A percentile compares a stretch with the other conserved stretches of the same genome.
Conservation (phyloP, 169 alveolate genomes). For the Fabrea salina region DNA sequence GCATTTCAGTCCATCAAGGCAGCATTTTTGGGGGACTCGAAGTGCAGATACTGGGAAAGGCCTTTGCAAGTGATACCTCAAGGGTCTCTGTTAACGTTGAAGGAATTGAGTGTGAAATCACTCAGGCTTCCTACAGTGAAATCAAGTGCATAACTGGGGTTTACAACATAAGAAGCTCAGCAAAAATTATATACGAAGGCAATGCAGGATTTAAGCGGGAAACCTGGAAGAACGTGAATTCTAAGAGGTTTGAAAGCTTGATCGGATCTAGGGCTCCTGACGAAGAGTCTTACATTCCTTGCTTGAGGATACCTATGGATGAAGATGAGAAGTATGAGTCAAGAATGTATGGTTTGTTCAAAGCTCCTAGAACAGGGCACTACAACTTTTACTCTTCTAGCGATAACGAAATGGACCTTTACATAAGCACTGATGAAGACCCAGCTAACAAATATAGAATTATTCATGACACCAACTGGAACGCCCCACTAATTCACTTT, state of each 20-base stretch:
- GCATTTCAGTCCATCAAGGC: not conserved
- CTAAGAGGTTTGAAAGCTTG: not conserved
- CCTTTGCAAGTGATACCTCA: not conserved
- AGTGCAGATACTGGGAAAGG: conserved; percentile 5
- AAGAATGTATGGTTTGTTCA: not conserved
- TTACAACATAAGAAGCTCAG: not conserved
- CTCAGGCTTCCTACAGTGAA: not conserved
- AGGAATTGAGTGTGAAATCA: conserved; percentile 8
- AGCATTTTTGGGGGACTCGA: conserved; percentile 11
- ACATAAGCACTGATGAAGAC: not conserved
- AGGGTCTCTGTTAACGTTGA: not conserved
- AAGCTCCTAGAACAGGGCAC: conserved; percentile 25
- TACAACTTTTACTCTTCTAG: not conserved
- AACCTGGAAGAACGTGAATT: conserved; percentile 12
- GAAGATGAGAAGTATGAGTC: not conserved
- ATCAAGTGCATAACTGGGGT: conserved; percentile 22
- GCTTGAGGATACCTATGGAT: conserved; percentile 1
- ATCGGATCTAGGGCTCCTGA: not conserved
- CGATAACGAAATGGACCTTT: conserved; percentile 2
- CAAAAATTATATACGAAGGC: not conserved
- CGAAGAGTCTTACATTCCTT: too few species aligned
- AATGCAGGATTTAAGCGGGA: not conserved
- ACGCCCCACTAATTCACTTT: not conserved
- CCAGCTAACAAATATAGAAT: not conserved
- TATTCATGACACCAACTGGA: not conserved